Base-by-base conservation (phyloP, 2,329 filamentous ascomycete species). In the Botrytis elliptica region DNA sequence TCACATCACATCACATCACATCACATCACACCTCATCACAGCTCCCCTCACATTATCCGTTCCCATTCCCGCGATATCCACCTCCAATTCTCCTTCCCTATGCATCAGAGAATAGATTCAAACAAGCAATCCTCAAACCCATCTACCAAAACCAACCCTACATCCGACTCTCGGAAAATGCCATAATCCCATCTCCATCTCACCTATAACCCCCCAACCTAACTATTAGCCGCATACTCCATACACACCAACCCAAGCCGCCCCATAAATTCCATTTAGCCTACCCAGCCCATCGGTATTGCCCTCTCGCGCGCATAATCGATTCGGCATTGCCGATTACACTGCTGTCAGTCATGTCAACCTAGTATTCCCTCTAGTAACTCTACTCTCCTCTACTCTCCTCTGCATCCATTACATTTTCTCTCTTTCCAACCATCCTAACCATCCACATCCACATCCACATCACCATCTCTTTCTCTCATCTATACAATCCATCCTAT, bases 241-340 rank as follows among this genome's bases (percentile, higher is more conserved):
- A 59, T 38, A 38, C 20, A 60, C 20, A 22, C 57, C 33, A 62
- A 38, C 12, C 33, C 33, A 60, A 25, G 33, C 20, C 20, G 57
- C 57, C 59, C 59, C 59, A 62, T 40, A 62, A 62, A 40, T 62
- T n/a, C 36, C 9, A 25, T 62, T 62, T 62, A 62, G 59, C 59
- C 59, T 38, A 62, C 29, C 22, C 59, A 62, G 22, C 33, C 59
- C 20, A 40, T 62, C 59, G 59, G 36, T 40, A 62, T 5, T 38
- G 20, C 33, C 20, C 22, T 40, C 33, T 25, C 12, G 18, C 22
- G 33, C 36, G 22, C 59, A 62, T 62, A 62, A 62, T 62, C 20
- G 20, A 38, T 38, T 25, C 59, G 33, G 59, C 22, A 38, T 25
- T 38, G 33, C 59, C 59, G 59, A 62, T 25, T 36, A 25, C 22